Base-by-base conservation (phyloP, 1,284 basidiomycete species). In the Rhizopogon parksii region DNA sequence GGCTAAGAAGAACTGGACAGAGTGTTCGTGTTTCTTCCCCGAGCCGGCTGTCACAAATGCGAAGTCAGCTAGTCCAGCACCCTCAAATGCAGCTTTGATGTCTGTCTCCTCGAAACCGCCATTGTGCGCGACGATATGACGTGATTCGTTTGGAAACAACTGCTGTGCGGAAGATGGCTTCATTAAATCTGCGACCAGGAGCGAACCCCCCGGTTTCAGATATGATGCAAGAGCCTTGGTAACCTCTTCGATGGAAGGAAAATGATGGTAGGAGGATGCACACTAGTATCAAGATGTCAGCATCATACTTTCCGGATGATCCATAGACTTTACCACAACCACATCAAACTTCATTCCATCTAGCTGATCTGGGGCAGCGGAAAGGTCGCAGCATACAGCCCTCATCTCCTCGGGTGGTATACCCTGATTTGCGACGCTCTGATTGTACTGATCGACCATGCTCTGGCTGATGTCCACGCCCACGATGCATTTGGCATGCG, bases 381-480 rank as follows among this genome's bases (percentile, higher is more conserved):
- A 71, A 11, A 83, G 68, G 36, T 78, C 76, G 0, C 62, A 59
- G 47, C 77, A 75, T n/a, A 82, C 62, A 2, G 80, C 84, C 9
- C 68, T 68, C 80, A 85, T 83, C 55, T 83, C 78, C 38, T 81
- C 77, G 0, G 69, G 66, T 0, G 70, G 55, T 25, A 85, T 75
- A 0, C 82, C 83, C 47, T 85, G 80, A 53, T 81, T 75, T 25
- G 58, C 56, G 1, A 78, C 78, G 15, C 72, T 69, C 35, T 66
- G 61, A 62, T 88, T 86, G 68, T 79, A 88, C 19, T 68, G 67
- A 49, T 85, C 77, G n/a, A 88, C 77, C 68, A 81, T 77, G 3
- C 62, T 73, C 54, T 79, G 75, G 61, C 80, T 84, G 61, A 87
- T 83, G 60, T 89, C 86, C 30, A 84, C 77, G 3, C 85, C 87